A percentile compares a stretch with the other conserved stretches of the same genome.
These are phyloP conservation scores for Kodamaea sp. DNA, from an alignment of 1,139 yeast species.

Conservation along the genomic window DNA sequence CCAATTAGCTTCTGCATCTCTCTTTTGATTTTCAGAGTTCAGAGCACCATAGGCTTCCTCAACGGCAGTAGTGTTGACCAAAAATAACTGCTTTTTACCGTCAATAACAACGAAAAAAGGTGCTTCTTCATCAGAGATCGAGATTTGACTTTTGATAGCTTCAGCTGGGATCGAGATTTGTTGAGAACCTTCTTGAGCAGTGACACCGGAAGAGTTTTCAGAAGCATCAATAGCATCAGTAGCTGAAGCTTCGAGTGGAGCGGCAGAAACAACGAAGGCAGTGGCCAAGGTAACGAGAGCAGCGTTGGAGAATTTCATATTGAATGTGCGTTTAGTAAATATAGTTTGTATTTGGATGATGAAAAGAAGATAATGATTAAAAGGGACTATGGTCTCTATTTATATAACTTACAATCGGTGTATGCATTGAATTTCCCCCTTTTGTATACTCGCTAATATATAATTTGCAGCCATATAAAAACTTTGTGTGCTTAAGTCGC, in stretches of 20 bases:
- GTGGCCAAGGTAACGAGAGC: conserved; percentile 12
- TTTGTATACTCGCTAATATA: no score
- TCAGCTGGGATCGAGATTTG: conserved; percentile 13
- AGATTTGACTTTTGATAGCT: conserved; percentile 13
- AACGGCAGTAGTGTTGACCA: conserved; percentile 19
- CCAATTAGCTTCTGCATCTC: conserved; percentile 16
- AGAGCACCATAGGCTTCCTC: conserved; percentile 8
- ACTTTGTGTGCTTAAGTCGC: no score
- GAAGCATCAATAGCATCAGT: conserved; percentile 6
- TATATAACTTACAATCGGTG: no score
- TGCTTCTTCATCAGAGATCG: conserved; percentile 14
- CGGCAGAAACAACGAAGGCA: conserved; percentile 12
- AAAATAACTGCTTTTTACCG: conserved; percentile 16
- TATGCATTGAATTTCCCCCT: no score
- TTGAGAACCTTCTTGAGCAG: conserved; percentile 11
- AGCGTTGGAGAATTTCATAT: conserved; percentile 13
- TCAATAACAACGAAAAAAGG: conserved; percentile 15
- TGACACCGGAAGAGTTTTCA: conserved; percentile 4
- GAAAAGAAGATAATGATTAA: no score
- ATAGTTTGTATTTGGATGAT: no score
- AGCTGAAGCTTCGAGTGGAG: conserved; percentile 11
- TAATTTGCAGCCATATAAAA: no score
- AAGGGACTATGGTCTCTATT: no score
- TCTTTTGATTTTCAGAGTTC: conserved; percentile 7
- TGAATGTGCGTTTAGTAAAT: background rate